Evolutionary conservation across 2,329 filamentous ascomycete genomes (phyloP), one percentile per base, ranked within the genome.

Genomic region (Trichophyton rubrum): DNA sequence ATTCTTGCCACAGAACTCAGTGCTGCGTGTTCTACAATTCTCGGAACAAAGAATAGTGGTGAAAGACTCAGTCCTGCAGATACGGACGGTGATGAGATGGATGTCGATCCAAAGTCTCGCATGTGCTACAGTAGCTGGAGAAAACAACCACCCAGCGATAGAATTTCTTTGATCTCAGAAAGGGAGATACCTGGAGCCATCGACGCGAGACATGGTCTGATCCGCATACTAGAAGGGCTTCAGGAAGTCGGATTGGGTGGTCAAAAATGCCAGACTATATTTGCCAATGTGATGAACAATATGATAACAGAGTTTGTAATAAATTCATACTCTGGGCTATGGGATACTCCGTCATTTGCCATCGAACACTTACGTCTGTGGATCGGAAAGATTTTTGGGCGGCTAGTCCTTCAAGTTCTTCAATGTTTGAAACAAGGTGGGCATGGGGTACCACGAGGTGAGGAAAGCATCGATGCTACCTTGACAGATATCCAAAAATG

Each of bases 201-300:
- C 6, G 65, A 67, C n/a, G 66, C 72, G 20, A 71, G 72, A 7
- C 67, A 71, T 47, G 66, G 63, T n/a, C 65, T 77, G 15, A 61
- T 76, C 22, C 64, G 68, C 22, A 68, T 82, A 11, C 67, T 82
- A 15, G 71, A 73, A 47, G 72, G 71, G 5, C 68, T 84, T 22
- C 75, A 81, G 61, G 71, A 76, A 17, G 77, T 83, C 15, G 82
- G 82, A 0, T 71, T 85, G 24, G 82, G 82, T 9, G 78, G 78
- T 35, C 77, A 78, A 45, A 75, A 74, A 53, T 77, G 79, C 3
- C 80, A 85, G 66, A 79, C 79, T 61, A 78, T 82, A 6, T 80
- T 85, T 64, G 83, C 82, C 1, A 73, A 76, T 59, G 80, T 83
- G 1, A 80, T 85, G 75, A 78, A 83, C 66, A 75, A 78, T 40